These are phyloP conservation scores for Infundibulicybe gibba DNA, from an alignment of 768 basidiomycete genomes.

Conservation along the genomic window DNA sequence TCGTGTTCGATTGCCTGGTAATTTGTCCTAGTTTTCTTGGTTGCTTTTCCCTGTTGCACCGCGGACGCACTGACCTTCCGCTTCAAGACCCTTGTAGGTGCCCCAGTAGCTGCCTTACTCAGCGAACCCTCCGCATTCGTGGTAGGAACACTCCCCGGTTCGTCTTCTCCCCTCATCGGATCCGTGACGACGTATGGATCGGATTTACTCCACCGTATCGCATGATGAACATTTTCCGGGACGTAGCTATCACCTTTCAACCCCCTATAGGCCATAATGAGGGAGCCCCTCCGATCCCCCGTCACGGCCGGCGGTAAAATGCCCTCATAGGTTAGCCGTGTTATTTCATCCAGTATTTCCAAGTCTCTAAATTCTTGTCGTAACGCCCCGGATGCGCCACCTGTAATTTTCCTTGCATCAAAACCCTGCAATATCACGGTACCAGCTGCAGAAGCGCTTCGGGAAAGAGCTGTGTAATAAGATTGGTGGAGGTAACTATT, in stretches of 20 bases:
- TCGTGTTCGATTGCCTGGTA: too few relatives aligned
- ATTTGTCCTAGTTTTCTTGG: too few relatives aligned
- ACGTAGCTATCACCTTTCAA: constrained; percentile 16
- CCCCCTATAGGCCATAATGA: constrained; percentile 15
- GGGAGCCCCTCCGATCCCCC: constrained; percentile 13
- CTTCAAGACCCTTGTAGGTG: not conserved
- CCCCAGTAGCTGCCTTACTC: not conserved
- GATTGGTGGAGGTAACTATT: too few relatives aligned
- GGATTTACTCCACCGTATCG: constrained; percentile 12
- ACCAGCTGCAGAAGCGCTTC: too few relatives aligned
- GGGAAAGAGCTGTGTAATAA: too few relatives aligned
- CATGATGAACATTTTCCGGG: constrained; percentile 11
- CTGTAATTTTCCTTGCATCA: constrained; percentile 16
- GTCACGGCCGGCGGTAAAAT: constrained; percentile 10
- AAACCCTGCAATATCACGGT: constrained; percentile 14
- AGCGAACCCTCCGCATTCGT: too few relatives aligned
- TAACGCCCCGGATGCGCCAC: constrained; percentile 18
- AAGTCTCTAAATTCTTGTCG: constrained; percentile 30
- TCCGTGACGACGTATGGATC: constrained; percentile 7
- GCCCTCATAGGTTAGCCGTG: constrained; percentile 13
- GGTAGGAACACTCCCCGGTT: not conserved
- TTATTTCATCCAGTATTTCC: constrained; percentile 31
- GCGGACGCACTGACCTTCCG: not conserved
- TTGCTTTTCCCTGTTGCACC: too few relatives aligned
- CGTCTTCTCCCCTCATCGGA: not conserved